These are phyloP conservation scores for Hyaloscypha variabilis DNA, from an alignment of 495 filamentous ascomycete species.

Conservation along the genomic window DNA sequence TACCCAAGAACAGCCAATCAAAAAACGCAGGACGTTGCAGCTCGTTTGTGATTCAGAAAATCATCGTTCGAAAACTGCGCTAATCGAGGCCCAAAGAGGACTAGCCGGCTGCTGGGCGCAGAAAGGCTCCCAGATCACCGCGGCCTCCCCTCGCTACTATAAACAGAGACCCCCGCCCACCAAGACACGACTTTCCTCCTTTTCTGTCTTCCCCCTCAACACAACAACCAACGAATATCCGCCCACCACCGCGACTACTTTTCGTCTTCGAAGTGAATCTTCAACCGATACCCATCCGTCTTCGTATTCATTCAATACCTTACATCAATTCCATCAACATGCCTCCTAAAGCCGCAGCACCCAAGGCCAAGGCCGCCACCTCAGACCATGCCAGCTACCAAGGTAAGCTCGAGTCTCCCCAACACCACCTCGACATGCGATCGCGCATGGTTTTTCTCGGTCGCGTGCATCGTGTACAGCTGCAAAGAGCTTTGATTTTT, in stretches of 20 bases:
- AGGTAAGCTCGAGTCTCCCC: slow-evolving; percentile 24
- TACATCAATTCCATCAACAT: slow-evolving; percentile 28
- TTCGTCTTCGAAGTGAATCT: slow-evolving; percentile 5
- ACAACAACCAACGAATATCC: slow-evolving; percentile 7
- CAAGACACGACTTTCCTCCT: slow-evolving; percentile 18
- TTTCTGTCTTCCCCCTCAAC: slow-evolving; percentile 15
- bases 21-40: background rate
- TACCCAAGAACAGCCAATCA: slow-evolving; percentile 3
- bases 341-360: slow-evolving; percentile 29
- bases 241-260: background rate
- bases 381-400: slow-evolving; percentile 30
- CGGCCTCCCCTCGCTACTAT: slow-evolving; percentile 13
- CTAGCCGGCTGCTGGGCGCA: background rate
- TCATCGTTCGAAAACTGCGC: background rate
- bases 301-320: slow-evolving; percentile 22
- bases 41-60: slow-evolving; percentile 19
- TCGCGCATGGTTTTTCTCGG: slow-evolving; percentile 14
- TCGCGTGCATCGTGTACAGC: slow-evolving; percentile 23
- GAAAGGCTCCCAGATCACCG: slow-evolving; percentile 5
- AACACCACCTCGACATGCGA: slow-evolving; percentile 26
- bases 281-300: slow-evolving; percentile 9
- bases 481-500: slow-evolving; percentile 16
- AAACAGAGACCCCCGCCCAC: slow-evolving; percentile 17
- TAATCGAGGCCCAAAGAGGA: background rate
- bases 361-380: slow-evolving; percentile 25